Percentiles rank a stretch among this genome's conserved stretches.
Evolutionary conservation across 345 rosid species (phyloP).

Genomic region (Brassica rapa): DNA sequence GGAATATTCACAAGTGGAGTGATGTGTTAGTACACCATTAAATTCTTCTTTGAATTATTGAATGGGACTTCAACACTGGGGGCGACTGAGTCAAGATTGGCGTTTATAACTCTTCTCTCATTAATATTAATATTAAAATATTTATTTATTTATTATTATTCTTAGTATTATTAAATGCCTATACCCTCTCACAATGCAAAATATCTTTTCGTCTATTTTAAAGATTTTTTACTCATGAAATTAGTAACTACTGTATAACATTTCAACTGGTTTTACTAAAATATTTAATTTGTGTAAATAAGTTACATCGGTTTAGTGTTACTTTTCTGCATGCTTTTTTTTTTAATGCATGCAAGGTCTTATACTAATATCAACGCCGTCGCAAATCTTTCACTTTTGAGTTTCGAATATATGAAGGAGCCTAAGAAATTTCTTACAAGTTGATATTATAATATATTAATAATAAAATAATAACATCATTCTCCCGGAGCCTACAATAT

Average conservation of each 20-base stretch:
- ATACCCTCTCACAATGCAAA: background rate
- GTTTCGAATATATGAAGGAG: background rate
- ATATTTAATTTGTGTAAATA: background rate
- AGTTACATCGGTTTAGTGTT: background rate
- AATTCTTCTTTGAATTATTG: background rate
- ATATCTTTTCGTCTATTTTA: background rate
- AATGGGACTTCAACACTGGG: conserved; percentile 15
- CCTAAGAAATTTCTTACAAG: conserved; percentile 12
- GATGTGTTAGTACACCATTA: conserved; percentile 1
- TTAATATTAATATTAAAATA: too few species aligned
- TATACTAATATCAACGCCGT: conserved; percentile 7
- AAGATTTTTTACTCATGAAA: background rate
- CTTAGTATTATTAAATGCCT: background rate
- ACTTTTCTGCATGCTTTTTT: background rate
- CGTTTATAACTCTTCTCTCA: conserved; percentile 1
- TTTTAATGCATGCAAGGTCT: background rate
- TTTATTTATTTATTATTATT: background rate
- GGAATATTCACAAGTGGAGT: conserved; percentile 27
- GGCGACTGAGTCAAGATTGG: conserved; percentile 33
- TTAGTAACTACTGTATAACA: background rate
- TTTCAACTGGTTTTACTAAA: background rate
- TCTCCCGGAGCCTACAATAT: conserved; percentile 4
- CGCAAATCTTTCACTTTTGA: conserved; percentile 2
- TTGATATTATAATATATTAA: background rate
- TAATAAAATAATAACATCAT: background rate